A percentile compares a stretch with the other conserved stretches of the same genome.
These are phyloP conservation scores for Irpex rosettiformis DNA, from an alignment of 1,284 basidiomycete genomes.

Conservation along the genomic window DNA sequence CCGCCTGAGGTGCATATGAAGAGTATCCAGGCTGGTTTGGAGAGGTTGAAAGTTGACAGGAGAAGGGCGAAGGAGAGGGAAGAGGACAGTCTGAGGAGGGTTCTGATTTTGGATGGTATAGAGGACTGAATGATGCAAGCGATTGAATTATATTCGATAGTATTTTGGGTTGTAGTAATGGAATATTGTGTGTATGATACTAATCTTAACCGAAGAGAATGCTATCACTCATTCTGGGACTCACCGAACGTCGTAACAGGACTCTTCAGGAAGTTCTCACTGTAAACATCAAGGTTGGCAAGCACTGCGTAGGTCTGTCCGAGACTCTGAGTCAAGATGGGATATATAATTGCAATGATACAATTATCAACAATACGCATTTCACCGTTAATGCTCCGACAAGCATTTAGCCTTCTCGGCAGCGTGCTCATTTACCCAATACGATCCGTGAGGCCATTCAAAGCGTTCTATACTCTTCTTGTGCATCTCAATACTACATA, in stretches of 20 bases:
- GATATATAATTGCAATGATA: too few species aligned
- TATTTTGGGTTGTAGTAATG: too few species aligned
- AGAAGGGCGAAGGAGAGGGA: conserved; percentile 33
- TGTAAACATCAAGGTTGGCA: too few species aligned
- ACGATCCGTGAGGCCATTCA: conserved; percentile 73
- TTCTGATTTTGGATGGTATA: conserved; percentile 24
- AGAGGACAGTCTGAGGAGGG: conserved; percentile 28
- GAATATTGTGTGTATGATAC: too few species aligned
- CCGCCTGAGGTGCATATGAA: conserved; percentile 69
- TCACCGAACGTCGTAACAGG: too few species aligned
- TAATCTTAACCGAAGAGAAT: too few species aligned
- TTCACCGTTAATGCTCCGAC: neutral
- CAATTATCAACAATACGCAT: too few species aligned
- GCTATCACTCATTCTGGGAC: too few species aligned
- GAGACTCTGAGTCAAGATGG: too few species aligned
- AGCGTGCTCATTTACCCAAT: conserved; percentile 48
- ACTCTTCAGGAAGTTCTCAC: too few species aligned
- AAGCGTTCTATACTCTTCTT: conserved; percentile 68
- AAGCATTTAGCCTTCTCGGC: conserved; percentile 14
- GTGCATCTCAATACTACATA: conserved; percentile 71
- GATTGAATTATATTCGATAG: too few species aligned
- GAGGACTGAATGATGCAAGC: conserved; percentile 7
- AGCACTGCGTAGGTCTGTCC: too few species aligned
- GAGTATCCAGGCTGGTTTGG: conserved; percentile 60
- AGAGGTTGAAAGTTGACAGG: conserved; percentile 58